These are phyloP conservation scores for Fusarium cyanostomum DNA, from an alignment of 2,329 filamentous ascomycete species.

Conservation along the genomic window DNA sequence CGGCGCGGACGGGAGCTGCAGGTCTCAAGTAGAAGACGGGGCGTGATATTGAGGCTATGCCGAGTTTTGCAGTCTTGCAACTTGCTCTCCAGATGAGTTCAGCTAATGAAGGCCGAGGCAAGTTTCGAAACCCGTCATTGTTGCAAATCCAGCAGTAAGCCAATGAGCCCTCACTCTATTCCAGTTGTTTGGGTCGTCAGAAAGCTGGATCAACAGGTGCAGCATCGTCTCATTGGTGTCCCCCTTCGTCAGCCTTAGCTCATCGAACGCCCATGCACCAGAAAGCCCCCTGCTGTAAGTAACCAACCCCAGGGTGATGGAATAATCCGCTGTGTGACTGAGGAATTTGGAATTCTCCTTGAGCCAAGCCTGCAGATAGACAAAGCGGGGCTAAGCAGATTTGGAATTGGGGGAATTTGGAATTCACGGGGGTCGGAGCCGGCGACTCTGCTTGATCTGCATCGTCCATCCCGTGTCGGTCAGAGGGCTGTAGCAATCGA, in stretches of 20 bases:
- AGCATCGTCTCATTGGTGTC: conserved; percentile 5
- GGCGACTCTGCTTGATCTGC: neutral
- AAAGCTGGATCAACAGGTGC: neutral
- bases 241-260: conserved; percentile 38
- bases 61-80: neutral
- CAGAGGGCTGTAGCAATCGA: neutral
- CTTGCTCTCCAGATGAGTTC: neutral
- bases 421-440: neutral
- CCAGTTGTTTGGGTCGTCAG: conserved; percentile 19
- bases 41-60: neutral
- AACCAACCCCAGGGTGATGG: neutral
- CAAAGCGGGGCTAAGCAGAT: conserved; percentile 28
- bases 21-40: conserved; percentile 7
- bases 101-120: neutral
- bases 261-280: conserved; percentile 24
- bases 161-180: neutral
- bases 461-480: neutral
- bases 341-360: conserved; percentile 31
- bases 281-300: conserved; percentile 3
- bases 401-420: conserved; percentile 29
- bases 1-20: conserved; percentile 14
- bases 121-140: neutral
- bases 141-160: conserved; percentile 4
- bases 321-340: conserved; percentile 22
- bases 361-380: conserved; percentile 17